Evolutionary conservation across 768 basidiomycete species (phyloP).

Genomic region (Psilocybe azurescens): DNA sequence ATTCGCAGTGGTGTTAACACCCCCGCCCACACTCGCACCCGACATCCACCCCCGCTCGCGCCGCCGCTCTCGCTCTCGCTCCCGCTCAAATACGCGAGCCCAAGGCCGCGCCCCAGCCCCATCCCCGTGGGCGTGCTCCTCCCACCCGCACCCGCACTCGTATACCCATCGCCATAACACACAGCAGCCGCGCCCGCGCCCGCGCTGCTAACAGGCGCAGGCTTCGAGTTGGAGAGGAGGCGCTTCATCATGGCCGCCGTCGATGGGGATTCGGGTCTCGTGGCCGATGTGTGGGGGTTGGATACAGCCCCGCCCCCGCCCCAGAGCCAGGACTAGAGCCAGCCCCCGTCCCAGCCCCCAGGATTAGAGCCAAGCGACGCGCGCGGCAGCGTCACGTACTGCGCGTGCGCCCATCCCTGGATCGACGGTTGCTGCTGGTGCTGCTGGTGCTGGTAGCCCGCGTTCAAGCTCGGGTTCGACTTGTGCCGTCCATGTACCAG

Average conservation of each 20-base stretch:
- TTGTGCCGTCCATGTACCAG: neutral
- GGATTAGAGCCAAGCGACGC: too few relatives aligned
- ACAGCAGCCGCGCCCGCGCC: neutral
- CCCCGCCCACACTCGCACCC: too few relatives aligned
- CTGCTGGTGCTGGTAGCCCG: neutral
- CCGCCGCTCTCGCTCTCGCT: constrained; percentile 17
- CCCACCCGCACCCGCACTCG: neutral
- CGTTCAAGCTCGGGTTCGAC: neutral
- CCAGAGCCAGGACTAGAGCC: too few relatives aligned
- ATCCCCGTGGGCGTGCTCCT: neutral
- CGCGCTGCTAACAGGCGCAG: constrained; percentile 24
- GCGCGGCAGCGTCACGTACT: constrained; percentile 1
- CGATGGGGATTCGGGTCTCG: constrained; percentile 18
- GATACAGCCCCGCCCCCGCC: neutral
- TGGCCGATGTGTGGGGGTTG: neutral
- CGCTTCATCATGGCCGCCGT: constrained; percentile 36
- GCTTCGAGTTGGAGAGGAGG: constrained; percentile 39
- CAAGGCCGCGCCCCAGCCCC: neutral
- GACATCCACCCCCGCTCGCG: neutral
- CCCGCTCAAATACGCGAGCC: constrained; percentile 13
- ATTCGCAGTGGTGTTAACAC: too few relatives aligned
- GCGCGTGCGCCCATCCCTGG: constrained; percentile 5
- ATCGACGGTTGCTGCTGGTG: neutral
- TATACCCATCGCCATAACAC: neutral
- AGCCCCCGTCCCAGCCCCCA: too few relatives aligned